phyloP scores from a whole-genome alignment of 192 early-diverging fungal species.

The Linnemannia exigua region DNA sequence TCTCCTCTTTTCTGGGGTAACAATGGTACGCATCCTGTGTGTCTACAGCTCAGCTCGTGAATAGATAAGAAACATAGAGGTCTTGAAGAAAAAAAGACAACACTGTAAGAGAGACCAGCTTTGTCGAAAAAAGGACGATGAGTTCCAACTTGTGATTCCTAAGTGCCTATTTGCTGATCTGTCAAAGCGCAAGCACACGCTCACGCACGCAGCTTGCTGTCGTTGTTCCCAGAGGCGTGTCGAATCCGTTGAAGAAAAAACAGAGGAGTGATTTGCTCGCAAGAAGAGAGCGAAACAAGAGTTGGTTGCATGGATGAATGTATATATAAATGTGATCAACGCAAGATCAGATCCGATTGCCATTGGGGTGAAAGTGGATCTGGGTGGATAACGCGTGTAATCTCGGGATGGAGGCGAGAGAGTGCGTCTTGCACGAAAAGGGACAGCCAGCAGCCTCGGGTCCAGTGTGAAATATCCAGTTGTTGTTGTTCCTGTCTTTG shows the following conservation, averaged over 20 bases:
- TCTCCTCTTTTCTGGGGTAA: not conserved
- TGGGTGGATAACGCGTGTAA: not conserved
- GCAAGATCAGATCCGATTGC: not conserved
- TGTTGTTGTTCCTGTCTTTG: not conserved
- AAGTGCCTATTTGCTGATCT: no score
- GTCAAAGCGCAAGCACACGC: no score
- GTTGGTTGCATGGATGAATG: not conserved
- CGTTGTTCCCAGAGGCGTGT: no score
- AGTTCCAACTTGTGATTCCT: no score
- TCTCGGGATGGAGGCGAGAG: not conserved
- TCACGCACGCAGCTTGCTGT: no score
- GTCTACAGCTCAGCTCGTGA: constrained; percentile 10
- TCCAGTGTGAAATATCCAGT: not conserved
- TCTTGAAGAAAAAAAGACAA: no score
- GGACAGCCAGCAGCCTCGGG: not conserved
- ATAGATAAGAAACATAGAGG: constrained; percentile 11
- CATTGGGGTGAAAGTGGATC: not conserved
- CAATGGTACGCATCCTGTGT: not conserved
- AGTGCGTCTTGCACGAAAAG: not conserved
- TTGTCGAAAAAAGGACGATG: no score
- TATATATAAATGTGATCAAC: not conserved
- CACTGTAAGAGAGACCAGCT: no score
- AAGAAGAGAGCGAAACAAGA: not conserved
- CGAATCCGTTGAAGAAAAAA: no score
- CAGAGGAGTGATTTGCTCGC: no score